Conservation (phyloP, 352 stramenopile genomes). For the Lagenidium giganteum region DNA sequence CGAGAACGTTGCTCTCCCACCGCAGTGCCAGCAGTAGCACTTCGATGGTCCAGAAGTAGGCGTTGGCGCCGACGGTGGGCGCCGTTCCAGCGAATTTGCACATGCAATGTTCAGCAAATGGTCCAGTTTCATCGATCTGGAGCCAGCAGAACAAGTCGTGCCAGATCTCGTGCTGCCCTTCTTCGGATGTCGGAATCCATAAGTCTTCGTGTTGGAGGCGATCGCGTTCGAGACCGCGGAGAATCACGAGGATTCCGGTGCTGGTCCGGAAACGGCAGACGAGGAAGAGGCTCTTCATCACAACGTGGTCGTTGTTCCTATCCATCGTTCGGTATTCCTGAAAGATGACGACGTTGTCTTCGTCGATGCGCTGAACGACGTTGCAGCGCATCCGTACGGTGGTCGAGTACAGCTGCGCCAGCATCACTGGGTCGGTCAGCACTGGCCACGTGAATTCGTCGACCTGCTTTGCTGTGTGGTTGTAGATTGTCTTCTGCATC, state of each 20-base stretch:
- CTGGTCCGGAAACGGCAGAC: not conserved
- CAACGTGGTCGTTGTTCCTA: not conserved
- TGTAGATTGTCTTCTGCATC: conserved; percentile 5
- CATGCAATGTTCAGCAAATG: not conserved
- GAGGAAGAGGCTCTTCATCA: conserved; percentile 1
- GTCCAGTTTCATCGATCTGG: not conserved
- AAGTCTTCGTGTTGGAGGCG: not conserved
- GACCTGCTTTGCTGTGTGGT: not conserved
- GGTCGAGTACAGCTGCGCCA: not conserved
- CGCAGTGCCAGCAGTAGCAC: not conserved
- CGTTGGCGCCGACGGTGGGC: not conserved
- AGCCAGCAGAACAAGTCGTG: conserved; percentile 2
- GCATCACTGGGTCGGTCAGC: not conserved
- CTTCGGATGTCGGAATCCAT: not conserved
- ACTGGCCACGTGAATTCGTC: not conserved
- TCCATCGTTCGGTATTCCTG: conserved; percentile 3
- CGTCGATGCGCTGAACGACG: conserved; percentile 5
- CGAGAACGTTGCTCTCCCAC: not conserved
- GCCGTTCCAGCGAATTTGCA: conserved; percentile 2
- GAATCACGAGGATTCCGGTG: not conserved
- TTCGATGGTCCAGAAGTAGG: conserved; percentile 3
- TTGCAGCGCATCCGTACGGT: not conserved
- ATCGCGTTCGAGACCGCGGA: not conserved
- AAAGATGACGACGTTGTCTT: conserved; percentile 8
- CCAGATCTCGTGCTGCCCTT: not conserved